A percentile compares a stretch with the other conserved stretches of the same genome.
These are phyloP conservation scores for Alternaria sp. DNA, from an alignment of 2,329 filamentous ascomycete species.

Conservation along the genomic window DNA sequence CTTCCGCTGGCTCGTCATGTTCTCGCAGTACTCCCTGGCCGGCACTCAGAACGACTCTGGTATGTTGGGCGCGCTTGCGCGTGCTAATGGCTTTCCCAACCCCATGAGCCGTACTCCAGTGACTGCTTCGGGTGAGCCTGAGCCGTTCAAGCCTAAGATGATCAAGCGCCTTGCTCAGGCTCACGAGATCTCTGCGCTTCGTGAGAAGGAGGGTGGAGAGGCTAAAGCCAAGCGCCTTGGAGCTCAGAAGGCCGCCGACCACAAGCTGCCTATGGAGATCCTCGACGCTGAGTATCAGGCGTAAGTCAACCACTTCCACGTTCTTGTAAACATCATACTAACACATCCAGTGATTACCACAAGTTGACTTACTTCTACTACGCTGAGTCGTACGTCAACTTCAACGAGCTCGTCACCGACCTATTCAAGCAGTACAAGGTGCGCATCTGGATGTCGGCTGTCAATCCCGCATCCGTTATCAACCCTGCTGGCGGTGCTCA, in stretches of 20 bases:
- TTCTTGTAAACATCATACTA: conserved; percentile 34
- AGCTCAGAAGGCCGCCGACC: conserved; percentile 95
- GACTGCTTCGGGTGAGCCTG: conserved; percentile 54
- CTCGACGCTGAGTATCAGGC: conserved; percentile 98
- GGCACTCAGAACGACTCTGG: conserved; percentile 56
- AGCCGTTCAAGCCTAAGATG: conserved; percentile 87
- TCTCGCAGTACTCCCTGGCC: conserved; percentile 69
- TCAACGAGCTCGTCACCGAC: conserved; percentile 96
- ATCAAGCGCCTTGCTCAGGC: conserved; percentile 94
- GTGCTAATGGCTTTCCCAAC: conserved; percentile 44
- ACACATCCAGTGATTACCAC: conserved; percentile 83
- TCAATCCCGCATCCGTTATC: conserved; percentile 92
- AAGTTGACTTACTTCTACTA: conserved; percentile 99
- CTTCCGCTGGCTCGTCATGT: conserved; percentile 99
- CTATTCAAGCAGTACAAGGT: conserved; percentile 99
- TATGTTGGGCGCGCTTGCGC: conserved; percentile 56
- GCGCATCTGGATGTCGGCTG: conserved; percentile 99
- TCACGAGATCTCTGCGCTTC: conserved; percentile 87
- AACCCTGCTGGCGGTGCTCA: conserved; percentile 46
- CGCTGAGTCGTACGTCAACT: conserved; percentile 97
- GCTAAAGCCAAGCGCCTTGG: conserved; percentile 97
- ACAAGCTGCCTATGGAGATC: conserved; percentile 97
- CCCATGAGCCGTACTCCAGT: conserved; percentile 58
- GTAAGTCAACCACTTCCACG: conserved; percentile 64
- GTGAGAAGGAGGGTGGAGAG: conserved; percentile 97